Evolutionary conservation across 2,329 filamentous ascomycete species (phyloP).

Genomic region (Xylariaceae sp.): DNA sequence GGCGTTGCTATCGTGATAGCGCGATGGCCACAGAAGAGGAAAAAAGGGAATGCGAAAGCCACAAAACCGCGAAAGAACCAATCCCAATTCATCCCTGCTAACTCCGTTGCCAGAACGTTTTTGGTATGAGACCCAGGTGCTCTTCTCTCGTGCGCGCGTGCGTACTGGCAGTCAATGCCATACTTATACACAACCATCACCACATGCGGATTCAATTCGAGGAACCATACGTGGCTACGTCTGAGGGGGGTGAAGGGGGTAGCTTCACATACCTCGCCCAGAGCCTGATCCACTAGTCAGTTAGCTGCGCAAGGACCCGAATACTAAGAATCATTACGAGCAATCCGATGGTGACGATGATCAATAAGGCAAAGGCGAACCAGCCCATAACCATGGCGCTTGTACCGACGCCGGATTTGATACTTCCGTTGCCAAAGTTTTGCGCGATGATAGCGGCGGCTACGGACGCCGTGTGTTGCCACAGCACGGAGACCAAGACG

Average conservation of each 20-base stretch:
- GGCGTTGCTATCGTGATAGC: not conserved
- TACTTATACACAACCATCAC: constrained; percentile 23
- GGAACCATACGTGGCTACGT: not conserved
- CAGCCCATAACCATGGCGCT: constrained; percentile 95
- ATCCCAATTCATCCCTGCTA: constrained; percentile 23
- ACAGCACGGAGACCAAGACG: constrained; percentile 68
- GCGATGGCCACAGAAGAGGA: not conserved
- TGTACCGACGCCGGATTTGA: constrained; percentile 43
- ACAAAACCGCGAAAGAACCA: constrained; percentile 19
- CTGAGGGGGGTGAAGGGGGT: not conserved
- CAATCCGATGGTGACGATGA: constrained; percentile 91
- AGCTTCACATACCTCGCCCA: not conserved
- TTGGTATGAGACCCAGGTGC: constrained; percentile 12
- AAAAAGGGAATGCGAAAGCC: constrained; percentile 3
- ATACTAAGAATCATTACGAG: constrained; percentile 97
- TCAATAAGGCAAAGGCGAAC: constrained; percentile 91
- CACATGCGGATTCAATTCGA: constrained; percentile 8
- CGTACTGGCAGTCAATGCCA: constrained; percentile 19
- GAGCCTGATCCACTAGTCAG: constrained; percentile 28
- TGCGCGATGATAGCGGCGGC: constrained; percentile 82
- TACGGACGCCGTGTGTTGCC: constrained; percentile 94
- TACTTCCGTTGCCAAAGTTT: constrained; percentile 35
- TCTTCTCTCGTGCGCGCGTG: constrained; percentile 16
- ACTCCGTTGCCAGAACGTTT: constrained; percentile 27
- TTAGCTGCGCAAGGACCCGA: constrained; percentile 63